These are phyloP conservation scores for Kwoniella shandongensis DNA, from an alignment of 768 basidiomycete genomes.

Conservation along the genomic window DNA sequence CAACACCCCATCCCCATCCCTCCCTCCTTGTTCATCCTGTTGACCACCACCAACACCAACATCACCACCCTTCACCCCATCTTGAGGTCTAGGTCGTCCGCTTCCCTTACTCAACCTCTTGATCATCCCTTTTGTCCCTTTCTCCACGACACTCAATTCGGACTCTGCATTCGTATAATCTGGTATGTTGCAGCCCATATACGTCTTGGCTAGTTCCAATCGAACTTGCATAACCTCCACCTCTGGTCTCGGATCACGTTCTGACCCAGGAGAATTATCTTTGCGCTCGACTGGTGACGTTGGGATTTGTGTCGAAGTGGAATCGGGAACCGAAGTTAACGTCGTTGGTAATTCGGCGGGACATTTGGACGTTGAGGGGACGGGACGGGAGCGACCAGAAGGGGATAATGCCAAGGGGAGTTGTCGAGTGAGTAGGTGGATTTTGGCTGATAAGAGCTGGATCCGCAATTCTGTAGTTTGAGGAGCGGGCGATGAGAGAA, in stretches of 20 bases:
- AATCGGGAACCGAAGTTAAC: too few relatives aligned
- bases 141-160: constrained; percentile 24
- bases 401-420: background rate
- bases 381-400: background rate
- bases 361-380: too few relatives aligned
- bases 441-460: constrained; percentile 31
- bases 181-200: constrained; percentile 11
- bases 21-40: background rate
- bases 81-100: background rate
- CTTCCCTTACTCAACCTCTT: constrained; percentile 3
- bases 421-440: constrained; percentile 32
- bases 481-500: constrained; percentile 13
- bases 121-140: constrained; percentile 7
- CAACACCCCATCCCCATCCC: background rate
- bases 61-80: background rate
- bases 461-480: constrained; percentile 16
- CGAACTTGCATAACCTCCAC: constrained; percentile 14
- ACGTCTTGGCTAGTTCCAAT: constrained; percentile 17
- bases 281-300: too few relatives aligned
- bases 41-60: background rate
- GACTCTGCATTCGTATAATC: constrained; percentile 14
- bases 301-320: too few relatives aligned
- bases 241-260: background rate
- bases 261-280: too few relatives aligned
- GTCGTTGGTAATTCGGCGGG: too few relatives aligned